phyloP scores from a whole-genome alignment of 148 eudicot species.

The Talinum fruticosum region DNA sequence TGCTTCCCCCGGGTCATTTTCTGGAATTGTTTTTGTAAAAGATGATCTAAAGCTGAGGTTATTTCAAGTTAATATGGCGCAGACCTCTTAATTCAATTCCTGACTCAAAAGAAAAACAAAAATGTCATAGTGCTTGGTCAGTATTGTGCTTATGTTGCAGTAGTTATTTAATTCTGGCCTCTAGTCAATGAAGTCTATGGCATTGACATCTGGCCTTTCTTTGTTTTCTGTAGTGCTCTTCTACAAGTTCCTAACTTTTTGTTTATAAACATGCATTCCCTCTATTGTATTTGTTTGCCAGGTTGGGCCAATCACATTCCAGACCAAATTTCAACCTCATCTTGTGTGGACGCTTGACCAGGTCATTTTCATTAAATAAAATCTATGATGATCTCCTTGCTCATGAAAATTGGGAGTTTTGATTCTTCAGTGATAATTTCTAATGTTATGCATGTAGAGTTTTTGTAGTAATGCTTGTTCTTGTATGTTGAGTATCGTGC shows the following conservation, averaged over 20 bases:
- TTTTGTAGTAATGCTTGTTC: neutral
- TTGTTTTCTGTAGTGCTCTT: neutral
- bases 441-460: neutral
- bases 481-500: neutral
- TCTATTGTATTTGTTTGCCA: slow-evolving; percentile 32
- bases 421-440: neutral
- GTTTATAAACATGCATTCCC: neutral
- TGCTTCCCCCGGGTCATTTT: neutral
- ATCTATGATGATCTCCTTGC: neutral
- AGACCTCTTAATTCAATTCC: neutral
- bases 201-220: neutral
- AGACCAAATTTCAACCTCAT: slow-evolving; percentile 76
- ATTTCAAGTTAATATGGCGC: neutral
- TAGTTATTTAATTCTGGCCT: neutral
- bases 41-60: neutral
- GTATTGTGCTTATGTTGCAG: neutral
- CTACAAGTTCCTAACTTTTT: neutral
- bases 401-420: neutral
- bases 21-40: neutral
- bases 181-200: neutral
- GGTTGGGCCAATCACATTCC: slow-evolving; percentile 78
- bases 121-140: neutral
- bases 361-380: slow-evolving; percentile 34
- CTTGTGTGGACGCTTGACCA: slow-evolving; percentile 92
- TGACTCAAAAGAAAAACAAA: too few relatives aligned